Evolutionary conservation across 1,284 basidiomycete species (phyloP).

Genomic region (Hemileia vastatrix): DNA sequence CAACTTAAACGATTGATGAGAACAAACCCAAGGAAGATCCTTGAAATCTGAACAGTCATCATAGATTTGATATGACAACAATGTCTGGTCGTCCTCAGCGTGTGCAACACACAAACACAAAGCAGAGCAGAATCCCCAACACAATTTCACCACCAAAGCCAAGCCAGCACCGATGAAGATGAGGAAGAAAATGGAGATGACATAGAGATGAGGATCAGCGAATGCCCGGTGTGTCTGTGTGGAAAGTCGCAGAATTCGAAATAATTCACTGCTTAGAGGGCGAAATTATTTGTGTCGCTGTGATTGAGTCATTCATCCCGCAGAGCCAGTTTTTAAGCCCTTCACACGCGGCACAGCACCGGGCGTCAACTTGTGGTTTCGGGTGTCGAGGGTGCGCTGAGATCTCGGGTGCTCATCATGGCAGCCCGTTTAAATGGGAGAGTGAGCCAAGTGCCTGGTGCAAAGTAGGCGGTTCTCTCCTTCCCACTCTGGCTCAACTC

Average conservation of each 20-base stretch:
- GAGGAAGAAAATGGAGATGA: not conserved
- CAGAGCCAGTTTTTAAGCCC: not conserved
- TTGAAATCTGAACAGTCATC: no score
- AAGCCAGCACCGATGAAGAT: no score
- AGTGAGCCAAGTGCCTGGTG: constrained; percentile 11
- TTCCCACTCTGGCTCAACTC: not conserved
- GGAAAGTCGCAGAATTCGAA: not conserved
- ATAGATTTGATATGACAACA: no score
- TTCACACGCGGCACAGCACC: not conserved
- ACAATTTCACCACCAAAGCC: no score
- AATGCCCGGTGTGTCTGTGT: not conserved
- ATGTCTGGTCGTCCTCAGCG: constrained; percentile 19
- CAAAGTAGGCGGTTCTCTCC: not conserved
- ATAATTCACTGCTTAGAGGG: constrained; percentile 6
- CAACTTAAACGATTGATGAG: no score
- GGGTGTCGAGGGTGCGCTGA: not conserved
- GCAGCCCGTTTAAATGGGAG: not conserved
- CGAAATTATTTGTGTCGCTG: constrained; percentile 5
- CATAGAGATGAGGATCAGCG: not conserved
- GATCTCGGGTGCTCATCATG: not conserved
- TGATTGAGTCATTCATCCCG: not conserved
- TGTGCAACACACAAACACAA: no score
- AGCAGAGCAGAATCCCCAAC: no score
- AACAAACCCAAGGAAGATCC: no score
- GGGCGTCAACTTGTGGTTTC: not conserved